A percentile compares a stretch with the other conserved stretches of the same genome.
phyloP scores from a whole-genome alignment of 805 yeast genomes.

The Candida anglica region DNA sequence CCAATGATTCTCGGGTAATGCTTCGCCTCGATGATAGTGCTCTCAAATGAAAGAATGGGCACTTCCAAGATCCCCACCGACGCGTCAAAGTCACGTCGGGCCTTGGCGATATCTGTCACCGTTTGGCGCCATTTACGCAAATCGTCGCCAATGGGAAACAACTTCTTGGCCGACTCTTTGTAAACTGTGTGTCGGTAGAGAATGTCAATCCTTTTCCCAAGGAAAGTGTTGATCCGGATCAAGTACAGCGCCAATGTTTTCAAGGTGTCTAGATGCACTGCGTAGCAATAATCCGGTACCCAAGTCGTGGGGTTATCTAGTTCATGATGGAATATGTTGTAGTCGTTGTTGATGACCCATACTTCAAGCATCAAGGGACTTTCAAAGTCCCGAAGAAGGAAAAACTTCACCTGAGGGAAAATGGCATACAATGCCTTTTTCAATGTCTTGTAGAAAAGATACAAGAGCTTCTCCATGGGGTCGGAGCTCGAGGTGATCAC shows the following conservation, averaged over 20 bases:
- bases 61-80: constrained; percentile 19
- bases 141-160: constrained; percentile 19
- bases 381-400: constrained; percentile 37
- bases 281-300: constrained; percentile 5
- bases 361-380: constrained; percentile 38
- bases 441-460: constrained; percentile 27
- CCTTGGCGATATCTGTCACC: constrained; percentile 19
- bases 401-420: constrained; percentile 38
- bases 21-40: constrained; percentile 1
- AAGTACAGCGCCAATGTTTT: constrained; percentile 10
- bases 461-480: constrained; percentile 29
- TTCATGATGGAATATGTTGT: constrained; percentile 16
- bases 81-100: constrained; percentile 17
- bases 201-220: constrained; percentile 21
- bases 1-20: too few species aligned
- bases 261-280: constrained; percentile 4
- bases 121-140: constrained; percentile 23
- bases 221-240: constrained; percentile 26
- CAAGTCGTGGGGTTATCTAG: constrained; percentile 14
- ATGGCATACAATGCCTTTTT: constrained; percentile 31
- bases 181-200: constrained; percentile 27
- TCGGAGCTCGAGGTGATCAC: constrained; percentile 17
- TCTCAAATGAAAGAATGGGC: constrained; percentile 10
- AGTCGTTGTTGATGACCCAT: constrained; percentile 18
- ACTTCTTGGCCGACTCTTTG: constrained; percentile 14